phyloP scores from a whole-genome alignment of 345 rosid genomes.

The Populus nigra region DNA sequence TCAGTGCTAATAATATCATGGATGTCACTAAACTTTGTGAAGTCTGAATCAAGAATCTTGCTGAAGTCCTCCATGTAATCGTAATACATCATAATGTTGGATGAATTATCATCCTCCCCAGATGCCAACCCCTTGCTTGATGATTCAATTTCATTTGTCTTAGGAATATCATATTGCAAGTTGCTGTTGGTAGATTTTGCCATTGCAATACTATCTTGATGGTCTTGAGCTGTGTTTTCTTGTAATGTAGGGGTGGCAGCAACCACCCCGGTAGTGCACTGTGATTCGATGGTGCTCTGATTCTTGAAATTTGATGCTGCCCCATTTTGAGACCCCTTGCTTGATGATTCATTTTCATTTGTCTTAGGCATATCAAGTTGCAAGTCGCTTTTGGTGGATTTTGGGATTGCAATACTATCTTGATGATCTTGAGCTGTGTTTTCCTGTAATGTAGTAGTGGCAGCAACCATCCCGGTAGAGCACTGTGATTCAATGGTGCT shows the following conservation, averaged over 20 bases:
- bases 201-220: not conserved
- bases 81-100: conserved; percentile 19
- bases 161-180: no score
- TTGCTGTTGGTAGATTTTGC: not conserved
- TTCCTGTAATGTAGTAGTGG: not conserved
- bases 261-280: not conserved
- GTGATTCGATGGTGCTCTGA: not conserved
- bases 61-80: conserved; percentile 32
- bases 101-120: not conserved
- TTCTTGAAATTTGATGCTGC: not conserved
- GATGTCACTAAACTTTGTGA: not conserved
- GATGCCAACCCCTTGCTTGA: not conserved
- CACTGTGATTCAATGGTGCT: not conserved
- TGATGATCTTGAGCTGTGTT: not conserved
- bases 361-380: not conserved
- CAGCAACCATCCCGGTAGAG: not conserved
- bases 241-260: not conserved
- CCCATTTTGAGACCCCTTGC: not conserved
- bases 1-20: not conserved
- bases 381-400: not conserved
- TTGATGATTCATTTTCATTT: not conserved
- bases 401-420: not conserved
- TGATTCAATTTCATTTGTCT: not conserved
- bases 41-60: conserved; percentile 29
- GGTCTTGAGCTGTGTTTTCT: not conserved